A percentile compares a stretch with the other conserved stretches of the same genome.
Evolutionary conservation across 176 grass and related monocot species (phyloP).

Genomic region (Triticum turgidum): DNA sequence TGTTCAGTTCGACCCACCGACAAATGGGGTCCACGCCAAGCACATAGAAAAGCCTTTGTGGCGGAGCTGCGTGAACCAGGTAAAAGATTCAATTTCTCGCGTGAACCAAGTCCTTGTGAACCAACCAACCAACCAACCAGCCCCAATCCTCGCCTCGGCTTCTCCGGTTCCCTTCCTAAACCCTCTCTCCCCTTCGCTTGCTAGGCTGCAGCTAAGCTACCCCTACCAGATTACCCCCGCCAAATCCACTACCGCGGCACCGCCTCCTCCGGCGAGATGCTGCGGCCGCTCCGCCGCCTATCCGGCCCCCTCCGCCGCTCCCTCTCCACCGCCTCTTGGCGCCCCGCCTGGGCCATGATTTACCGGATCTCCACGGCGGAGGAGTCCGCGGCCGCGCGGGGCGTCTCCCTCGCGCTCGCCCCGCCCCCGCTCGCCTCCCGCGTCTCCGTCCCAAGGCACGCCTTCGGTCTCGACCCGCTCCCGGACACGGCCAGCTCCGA

Average conservation of each 20-base stretch:
- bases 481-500: background rate
- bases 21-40: too few species aligned
- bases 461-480: background rate
- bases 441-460: background rate
- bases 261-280: background rate
- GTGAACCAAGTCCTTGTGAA: too few species aligned
- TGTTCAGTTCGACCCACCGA: too few species aligned
- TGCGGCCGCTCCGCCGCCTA: background rate
- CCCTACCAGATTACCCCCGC: too few species aligned
- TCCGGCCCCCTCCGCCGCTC: background rate
- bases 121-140: too few species aligned
- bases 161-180: too few species aligned
- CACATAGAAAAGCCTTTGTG: too few species aligned
- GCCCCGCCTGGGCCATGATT: background rate
- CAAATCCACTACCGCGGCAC: background rate
- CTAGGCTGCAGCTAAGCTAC: too few species aligned
- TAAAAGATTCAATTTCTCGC: too few species aligned
- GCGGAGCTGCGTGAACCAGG: too few species aligned
- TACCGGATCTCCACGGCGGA: slow-evolving; percentile 10
- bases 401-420: background rate
- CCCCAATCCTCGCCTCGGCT: too few species aligned
- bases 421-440: slow-evolving; percentile 10
- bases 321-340: background rate
- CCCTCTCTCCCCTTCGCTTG: too few species aligned
- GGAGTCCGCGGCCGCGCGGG: background rate